Evolutionary conservation across 2,329 filamentous ascomycete species (phyloP), one percentile per base, ranked within the genome.

Genomic region (Nakataea oryzae): DNA sequence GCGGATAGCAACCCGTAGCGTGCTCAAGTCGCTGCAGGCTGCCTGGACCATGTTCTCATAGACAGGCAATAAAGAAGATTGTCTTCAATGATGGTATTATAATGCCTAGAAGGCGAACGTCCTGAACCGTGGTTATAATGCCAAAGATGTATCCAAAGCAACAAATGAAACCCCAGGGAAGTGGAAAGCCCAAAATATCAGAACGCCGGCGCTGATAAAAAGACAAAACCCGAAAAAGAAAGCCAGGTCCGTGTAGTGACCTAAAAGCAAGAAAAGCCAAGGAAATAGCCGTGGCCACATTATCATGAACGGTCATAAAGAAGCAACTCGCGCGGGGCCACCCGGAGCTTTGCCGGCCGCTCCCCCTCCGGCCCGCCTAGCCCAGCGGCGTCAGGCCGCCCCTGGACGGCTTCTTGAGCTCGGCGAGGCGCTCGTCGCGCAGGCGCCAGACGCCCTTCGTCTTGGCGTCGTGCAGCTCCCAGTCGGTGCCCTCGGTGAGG

Each of bases 401-500:
- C 54, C 71, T 69, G 54, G 72, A 75, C 4, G 74, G 74, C 60
- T 70, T 65, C 62, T 74, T 68, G 41, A 66, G 29, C 12, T 56
- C 65, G 9, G 61, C 57, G 9, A 71, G 61, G 61, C 64, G 64
- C 8, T 60, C 63, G 30, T 72, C 69, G 47, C 74, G 67, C 0
- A 76, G 63, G 59, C 67, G 69, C 74, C 75, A 76, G 24, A 76
- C 74, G 11, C 74, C 75, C 67, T 73, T 74, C 1, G 74, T 76
- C 59, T 69, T 70, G 17, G 73, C 73, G 21, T 69, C 69, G 7
- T 68, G 63, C 62, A 76, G 66, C 65, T 68, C 63, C 69, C 69
- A 69, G 17, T 66, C 63, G 2, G 68, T 66, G 7, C 69, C 71
- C 57, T 70, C 68, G 0, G 71, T 66, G 58, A 76, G 62, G 7